Evolutionary conservation across 495 filamentous ascomycete genomes (phyloP).

Genomic region (Aspergillus wentii): DNA sequence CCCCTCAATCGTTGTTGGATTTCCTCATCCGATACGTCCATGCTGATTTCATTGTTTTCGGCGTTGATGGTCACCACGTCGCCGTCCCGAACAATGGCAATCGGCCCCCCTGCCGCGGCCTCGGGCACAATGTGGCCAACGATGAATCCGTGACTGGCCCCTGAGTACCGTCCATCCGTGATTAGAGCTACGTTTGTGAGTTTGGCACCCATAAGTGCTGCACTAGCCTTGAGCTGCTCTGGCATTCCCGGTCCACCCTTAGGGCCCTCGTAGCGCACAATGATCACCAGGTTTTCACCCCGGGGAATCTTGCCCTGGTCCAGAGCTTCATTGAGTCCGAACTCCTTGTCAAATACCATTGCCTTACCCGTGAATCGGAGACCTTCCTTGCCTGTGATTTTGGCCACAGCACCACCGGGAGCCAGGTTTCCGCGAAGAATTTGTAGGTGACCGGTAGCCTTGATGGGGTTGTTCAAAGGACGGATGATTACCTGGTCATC

Average conservation of each 20-base stretch:
- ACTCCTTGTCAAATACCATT: conserved; percentile 88
- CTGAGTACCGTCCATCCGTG: conserved; percentile 89
- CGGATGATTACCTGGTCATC: conserved; percentile 84
- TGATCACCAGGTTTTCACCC: conserved; percentile 80
- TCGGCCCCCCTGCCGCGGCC: conserved; percentile 76
- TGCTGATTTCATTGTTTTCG: conserved; percentile 66
- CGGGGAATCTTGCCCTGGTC: conserved; percentile 65
- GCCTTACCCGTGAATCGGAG: conserved; percentile 75
- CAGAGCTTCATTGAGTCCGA: conserved; percentile 70
- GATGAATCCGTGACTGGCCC: conserved; percentile 92
- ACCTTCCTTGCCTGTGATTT: conserved; percentile 97
- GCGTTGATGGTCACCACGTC: conserved; percentile 87
- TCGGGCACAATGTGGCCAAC: conserved; percentile 94
- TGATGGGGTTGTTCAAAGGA: conserved; percentile 78
- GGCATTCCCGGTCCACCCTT: conserved; percentile 97
- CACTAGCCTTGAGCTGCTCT: conserved; percentile 87
- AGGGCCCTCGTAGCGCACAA: conserved; percentile 94
- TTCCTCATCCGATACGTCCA: conserved; percentile 74
- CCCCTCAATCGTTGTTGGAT: conserved; percentile 57
- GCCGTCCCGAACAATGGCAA: conserved; percentile 74
- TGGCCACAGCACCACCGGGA: conserved; percentile 88
- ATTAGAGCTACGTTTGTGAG: conserved; percentile 86
- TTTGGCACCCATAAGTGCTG: conserved; percentile 88
- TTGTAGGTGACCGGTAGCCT: conserved; percentile 81
- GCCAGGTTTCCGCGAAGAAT: conserved; percentile 88